A percentile compares a stretch with the other conserved stretches of the same genome.
These are phyloP conservation scores for Citrus glauca DNA, from an alignment of 345 rosid genomes.

Conservation along the genomic window DNA sequence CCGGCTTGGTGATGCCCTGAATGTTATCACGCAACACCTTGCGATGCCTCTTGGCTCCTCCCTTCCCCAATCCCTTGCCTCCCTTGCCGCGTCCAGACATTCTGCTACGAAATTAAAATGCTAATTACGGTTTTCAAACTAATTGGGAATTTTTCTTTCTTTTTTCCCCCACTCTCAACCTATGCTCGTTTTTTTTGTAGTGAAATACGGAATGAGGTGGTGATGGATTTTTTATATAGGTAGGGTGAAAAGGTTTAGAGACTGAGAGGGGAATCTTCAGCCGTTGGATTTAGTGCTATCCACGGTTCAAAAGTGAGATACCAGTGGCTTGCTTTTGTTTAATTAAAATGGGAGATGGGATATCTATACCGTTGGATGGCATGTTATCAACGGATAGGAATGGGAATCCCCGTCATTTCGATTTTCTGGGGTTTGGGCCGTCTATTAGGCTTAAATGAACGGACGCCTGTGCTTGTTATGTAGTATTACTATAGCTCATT, in stretches of 20 bases:
- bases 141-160: background rate
- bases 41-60: slow-evolving; percentile 39
- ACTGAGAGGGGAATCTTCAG: background rate
- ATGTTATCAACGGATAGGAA: background rate
- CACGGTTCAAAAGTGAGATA: slow-evolving; percentile 7
- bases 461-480: background rate
- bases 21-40: slow-evolving; percentile 38
- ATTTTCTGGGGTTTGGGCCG: background rate
- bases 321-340: background rate
- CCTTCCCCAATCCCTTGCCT: slow-evolving; percentile 40
- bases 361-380: background rate
- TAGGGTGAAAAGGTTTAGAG: background rate
- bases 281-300: slow-evolving; percentile 13
- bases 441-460: background rate
- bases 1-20: slow-evolving; percentile 36
- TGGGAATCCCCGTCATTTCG: background rate
- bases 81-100: slow-evolving; percentile 42
- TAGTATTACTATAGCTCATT: background rate
- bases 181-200: accelerated
- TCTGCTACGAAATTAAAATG: background rate
- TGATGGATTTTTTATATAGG: background rate
- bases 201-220: background rate
- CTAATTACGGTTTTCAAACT: background rate
- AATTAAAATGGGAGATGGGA: background rate
- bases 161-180: too few relatives aligned